Evolutionary conservation across 495 filamentous ascomycete genomes (phyloP), one percentile per base, ranked within the genome.

Genomic region (Chlorociboria aeruginascens): DNA sequence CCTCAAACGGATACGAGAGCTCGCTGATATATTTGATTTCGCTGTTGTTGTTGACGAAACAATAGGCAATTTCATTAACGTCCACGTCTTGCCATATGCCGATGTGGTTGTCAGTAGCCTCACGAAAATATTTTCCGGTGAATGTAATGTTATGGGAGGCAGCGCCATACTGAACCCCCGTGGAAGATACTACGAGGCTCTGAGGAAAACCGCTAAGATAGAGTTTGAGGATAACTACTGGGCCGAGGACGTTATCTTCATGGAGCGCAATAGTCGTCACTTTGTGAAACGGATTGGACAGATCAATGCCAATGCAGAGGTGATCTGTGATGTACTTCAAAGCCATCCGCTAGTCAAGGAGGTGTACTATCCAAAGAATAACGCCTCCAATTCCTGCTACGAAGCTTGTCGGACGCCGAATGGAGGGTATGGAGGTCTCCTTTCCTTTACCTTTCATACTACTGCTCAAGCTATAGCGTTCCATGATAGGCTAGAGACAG

Each of bases 101-200:
- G 92, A 98, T 64, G 73, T 96, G 11, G 86, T 95, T 13, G 90
- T 90, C 43, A 92, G 83, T 69, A 94, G 86, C 55, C 71, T 98
- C 45, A 96, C 92, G 3, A 98, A 98, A 64, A 82, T 96, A 41
- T 98, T 98, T 65, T 93, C 86, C 47, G 92, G 92, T 29, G 90
- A 95, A 63, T 87, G 86, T 63, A 97, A 98, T 64, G 92, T 98
- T 44, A 96, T 97, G 92, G 92, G 89, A 52, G 92, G 92, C 46
- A 82, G 86, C 61, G 72, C 79, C 8, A 81, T 96, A 35, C 67
- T 96, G 39, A 98, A 97, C 61, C 88, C 93, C 3, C 75, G 82
- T 42, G 69, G 78, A 12, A 74, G 61, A 11, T 85, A 81, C 61
- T 97, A 96, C 66, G 38, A 63, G 0, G 48, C 61, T 0, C 59